Conservation (phyloP, 805 yeast species). For the Candida tallmaniae region DNA sequence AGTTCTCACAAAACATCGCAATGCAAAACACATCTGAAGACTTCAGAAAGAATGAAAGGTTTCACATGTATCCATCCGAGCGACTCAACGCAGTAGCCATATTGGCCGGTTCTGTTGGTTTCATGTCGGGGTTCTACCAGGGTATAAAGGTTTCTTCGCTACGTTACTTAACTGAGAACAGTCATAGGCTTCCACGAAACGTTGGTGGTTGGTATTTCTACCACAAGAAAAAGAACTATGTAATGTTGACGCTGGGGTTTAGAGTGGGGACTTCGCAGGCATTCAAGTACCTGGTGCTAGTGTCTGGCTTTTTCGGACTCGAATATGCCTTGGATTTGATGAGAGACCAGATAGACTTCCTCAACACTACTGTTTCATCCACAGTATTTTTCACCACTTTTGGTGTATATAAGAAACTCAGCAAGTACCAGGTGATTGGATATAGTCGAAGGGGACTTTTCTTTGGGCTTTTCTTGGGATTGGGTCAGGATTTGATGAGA, state of each 20-base stretch:
- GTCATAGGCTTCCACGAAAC: constrained; percentile 72
- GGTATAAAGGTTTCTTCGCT: constrained; percentile 56
- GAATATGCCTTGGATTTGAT: constrained; percentile 59
- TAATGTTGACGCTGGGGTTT: constrained; percentile 56
- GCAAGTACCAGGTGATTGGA: constrained; percentile 36
- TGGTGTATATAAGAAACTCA: constrained; percentile 43
- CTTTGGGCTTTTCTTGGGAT: constrained; percentile 59
- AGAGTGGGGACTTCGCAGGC: constrained; percentile 42
- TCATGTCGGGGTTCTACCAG: constrained; percentile 51
- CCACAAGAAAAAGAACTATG: constrained; percentile 78
- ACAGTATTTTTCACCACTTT: constrained; percentile 47
- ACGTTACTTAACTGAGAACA: constrained; percentile 70
- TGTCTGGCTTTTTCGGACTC: constrained; percentile 49
- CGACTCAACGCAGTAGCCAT: constrained; percentile 40
- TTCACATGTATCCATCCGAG: constrained; percentile 45
- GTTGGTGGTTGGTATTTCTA: constrained; percentile 87
- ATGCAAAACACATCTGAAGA: no score
- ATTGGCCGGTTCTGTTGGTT: constrained; percentile 40
- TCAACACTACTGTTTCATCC: constrained; percentile 60
- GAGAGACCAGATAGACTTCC: constrained; percentile 52
- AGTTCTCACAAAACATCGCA: background rate
- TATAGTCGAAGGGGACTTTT: constrained; percentile 49
- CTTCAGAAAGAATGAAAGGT: constrained; percentile 31
- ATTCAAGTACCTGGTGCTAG: constrained; percentile 33
- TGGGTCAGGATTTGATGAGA: constrained; percentile 61